Evolutionary conservation across 2,329 filamentous ascomycete genomes (phyloP).

Genomic region (Ceratocystis cacaofunesta): DNA sequence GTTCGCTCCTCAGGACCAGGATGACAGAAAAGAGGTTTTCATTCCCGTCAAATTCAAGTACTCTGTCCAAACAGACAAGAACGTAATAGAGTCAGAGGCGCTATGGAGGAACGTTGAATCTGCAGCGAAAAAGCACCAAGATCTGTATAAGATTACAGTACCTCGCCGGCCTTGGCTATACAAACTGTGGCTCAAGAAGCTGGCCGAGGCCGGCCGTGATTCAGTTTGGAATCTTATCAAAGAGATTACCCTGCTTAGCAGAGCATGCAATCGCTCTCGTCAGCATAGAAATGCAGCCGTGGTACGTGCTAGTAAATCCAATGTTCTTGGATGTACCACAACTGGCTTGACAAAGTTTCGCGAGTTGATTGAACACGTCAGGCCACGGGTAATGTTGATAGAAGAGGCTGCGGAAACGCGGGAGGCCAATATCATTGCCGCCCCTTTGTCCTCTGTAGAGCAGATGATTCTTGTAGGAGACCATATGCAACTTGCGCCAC

Average conservation of each 20-base stretch:
- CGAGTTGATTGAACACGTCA: slow-evolving; percentile 48
- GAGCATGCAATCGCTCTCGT: slow-evolving; percentile 39
- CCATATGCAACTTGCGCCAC: slow-evolving; percentile 62
- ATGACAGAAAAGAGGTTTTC: slow-evolving; percentile 42
- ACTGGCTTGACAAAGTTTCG: slow-evolving; percentile 73
- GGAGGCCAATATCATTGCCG: slow-evolving; percentile 43
- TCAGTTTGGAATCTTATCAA: slow-evolving; percentile 36
- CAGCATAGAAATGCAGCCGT: slow-evolving; percentile 42
- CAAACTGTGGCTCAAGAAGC: slow-evolving; percentile 41
- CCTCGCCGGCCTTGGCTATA: slow-evolving; percentile 50
- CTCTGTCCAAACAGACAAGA: neutral
- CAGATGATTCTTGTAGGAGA: slow-evolving; percentile 54
- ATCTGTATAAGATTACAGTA: slow-evolving; percentile 47
- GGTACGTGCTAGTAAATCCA: slow-evolving; percentile 21
- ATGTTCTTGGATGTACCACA: slow-evolving; percentile 53
- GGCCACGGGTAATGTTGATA: slow-evolving; percentile 55
- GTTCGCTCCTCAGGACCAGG: slow-evolving; percentile 17
- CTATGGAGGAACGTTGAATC: slow-evolving; percentile 14
- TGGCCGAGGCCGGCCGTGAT: slow-evolving; percentile 33
- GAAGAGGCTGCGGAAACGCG: slow-evolving; percentile 69
- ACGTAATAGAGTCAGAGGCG: neutral
- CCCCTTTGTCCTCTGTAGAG: slow-evolving; percentile 35
- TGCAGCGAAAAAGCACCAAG: slow-evolving; percentile 21
- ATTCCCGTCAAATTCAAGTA: slow-evolving; percentile 18
- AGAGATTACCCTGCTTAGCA: slow-evolving; percentile 35